phyloP scores from a whole-genome alignment of 257 asterid species.

The Marsdenia floribunda region DNA sequence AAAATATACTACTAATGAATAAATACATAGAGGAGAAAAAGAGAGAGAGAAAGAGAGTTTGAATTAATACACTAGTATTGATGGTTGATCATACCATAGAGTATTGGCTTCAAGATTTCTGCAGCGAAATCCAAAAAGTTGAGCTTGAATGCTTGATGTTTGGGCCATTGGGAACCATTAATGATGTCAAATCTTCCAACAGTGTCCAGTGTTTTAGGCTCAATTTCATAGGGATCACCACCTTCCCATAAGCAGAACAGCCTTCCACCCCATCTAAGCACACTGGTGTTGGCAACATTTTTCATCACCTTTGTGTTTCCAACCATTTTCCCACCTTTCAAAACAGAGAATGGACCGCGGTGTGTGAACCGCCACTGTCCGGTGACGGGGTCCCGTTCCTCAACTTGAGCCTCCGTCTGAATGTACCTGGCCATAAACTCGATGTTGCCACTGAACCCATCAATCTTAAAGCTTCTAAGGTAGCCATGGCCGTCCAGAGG shows the following conservation, averaged over 20 bases:
- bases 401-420: conserved; percentile 87
- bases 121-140: conserved; percentile 68
- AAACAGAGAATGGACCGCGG: conserved; percentile 93
- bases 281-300: conserved; percentile 98
- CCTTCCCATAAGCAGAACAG: conserved; percentile 95
- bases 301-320: conserved; percentile 98
- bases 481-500: conserved; percentile 97
- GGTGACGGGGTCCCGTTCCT: conserved; percentile 75
- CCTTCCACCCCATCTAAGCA: conserved; percentile 77
- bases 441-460: conserved; percentile 38
- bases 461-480: conserved; percentile 54
- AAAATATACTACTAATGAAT: no score
- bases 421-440: conserved; percentile 88
- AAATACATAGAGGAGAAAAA: no score
- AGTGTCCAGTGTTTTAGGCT: conserved; percentile 44
- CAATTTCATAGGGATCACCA: conserved; percentile 89
- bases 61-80: not conserved
- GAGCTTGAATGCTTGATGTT: conserved; percentile 11
- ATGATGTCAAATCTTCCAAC: conserved; percentile 50
- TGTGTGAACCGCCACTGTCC: conserved; percentile 94
- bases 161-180: conserved; percentile 19
- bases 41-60: no score
- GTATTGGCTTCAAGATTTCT: conserved; percentile 61
- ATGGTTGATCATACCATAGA: conserved; percentile 39
- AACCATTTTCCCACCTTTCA: conserved; percentile 76